A percentile compares a stretch with the other conserved stretches of the same genome.
These are phyloP conservation scores for Chenopodium formosanum DNA, from an alignment of 148 eudicot species.

Conservation along the genomic window DNA sequence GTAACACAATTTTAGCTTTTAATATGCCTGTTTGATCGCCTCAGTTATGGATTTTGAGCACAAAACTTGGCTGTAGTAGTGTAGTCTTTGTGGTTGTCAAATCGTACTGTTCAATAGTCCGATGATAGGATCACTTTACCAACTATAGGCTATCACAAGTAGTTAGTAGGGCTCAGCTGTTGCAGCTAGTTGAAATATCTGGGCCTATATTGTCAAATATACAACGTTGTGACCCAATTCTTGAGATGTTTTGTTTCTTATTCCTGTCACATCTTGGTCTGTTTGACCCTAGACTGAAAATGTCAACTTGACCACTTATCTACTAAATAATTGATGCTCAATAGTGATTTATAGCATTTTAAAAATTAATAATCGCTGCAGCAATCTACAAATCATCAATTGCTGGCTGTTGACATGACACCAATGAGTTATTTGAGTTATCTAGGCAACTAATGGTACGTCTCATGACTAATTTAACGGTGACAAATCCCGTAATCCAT, in stretches of 20 bases:
- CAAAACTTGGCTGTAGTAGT: not conserved
- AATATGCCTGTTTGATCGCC: not conserved
- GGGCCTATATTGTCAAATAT: not conserved
- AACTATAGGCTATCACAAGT: not conserved
- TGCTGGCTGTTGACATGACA: conserved; percentile 1
- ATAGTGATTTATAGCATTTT: not conserved
- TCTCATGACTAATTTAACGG: not conserved
- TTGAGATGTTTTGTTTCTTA: not conserved
- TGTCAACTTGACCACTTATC: not conserved
- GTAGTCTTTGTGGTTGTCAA: not conserved
- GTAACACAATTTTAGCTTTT: not conserved
- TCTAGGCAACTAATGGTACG: not conserved
- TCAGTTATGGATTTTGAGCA: not conserved
- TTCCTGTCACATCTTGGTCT: not conserved
- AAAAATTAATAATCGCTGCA: too few species aligned
- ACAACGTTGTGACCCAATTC: not conserved
- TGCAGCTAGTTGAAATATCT: not conserved
- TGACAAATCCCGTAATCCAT: not conserved
- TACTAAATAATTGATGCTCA: too few species aligned
- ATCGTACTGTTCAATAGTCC: not conserved
- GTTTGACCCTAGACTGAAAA: not conserved
- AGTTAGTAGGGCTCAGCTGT: conserved; percentile 6
- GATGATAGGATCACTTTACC: not conserved
- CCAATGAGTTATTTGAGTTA: not conserved
- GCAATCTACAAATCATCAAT: not conserved